A percentile compares a stretch with the other conserved stretches of the same genome.
Conservation (phyloP, 2,329 filamentous ascomycete species). For the Calcarisporium arbuscula region DNA sequence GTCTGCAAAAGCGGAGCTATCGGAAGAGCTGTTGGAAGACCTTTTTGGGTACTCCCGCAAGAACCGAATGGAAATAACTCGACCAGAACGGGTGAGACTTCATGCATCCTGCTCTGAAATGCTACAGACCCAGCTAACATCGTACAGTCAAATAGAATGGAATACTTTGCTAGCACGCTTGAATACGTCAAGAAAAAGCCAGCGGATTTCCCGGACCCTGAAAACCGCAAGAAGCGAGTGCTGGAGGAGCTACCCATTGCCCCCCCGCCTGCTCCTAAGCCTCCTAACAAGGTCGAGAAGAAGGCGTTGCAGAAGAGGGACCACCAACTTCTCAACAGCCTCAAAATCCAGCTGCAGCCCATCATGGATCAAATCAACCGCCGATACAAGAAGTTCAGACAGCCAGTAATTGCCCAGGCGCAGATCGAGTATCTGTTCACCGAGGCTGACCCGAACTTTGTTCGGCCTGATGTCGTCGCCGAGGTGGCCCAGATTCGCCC, state of each 20-base stretch:
- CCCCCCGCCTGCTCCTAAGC: slow-evolving; percentile 61
- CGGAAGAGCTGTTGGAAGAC: slow-evolving; percentile 60
- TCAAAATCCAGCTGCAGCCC: slow-evolving; percentile 85
- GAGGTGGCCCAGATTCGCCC: slow-evolving; percentile 58
- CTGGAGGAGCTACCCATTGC: slow-evolving; percentile 72
- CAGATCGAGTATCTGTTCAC: slow-evolving; percentile 78
- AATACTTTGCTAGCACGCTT: slow-evolving; percentile 73
- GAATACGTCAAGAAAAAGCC: slow-evolving; percentile 74
- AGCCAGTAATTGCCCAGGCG: slow-evolving; percentile 66
- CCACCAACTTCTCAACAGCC: slow-evolving; percentile 71
- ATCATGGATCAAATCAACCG: slow-evolving; percentile 96
- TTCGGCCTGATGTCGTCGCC: slow-evolving; percentile 52
- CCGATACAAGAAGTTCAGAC: slow-evolving; percentile 83
- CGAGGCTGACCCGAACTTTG: slow-evolving; percentile 69
- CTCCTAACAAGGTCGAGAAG: slow-evolving; percentile 69
- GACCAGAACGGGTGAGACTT: slow-evolving; percentile 53
- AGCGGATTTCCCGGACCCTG: slow-evolving; percentile 77
- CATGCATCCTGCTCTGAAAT: background rate
- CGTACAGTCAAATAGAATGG: slow-evolving; percentile 52
- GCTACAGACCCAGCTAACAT: slow-evolving; percentile 1
- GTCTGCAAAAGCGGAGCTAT: slow-evolving; percentile 53
- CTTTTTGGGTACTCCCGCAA: slow-evolving; percentile 81
- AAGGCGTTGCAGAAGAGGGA: slow-evolving; percentile 78
- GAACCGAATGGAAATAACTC: slow-evolving; percentile 65
- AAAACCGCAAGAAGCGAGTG: slow-evolving; percentile 78